A percentile compares a stretch with the other conserved stretches of the same genome.
Evolutionary conservation across 805 yeast species (phyloP).

Genomic region (Ogataea ramenticola): DNA sequence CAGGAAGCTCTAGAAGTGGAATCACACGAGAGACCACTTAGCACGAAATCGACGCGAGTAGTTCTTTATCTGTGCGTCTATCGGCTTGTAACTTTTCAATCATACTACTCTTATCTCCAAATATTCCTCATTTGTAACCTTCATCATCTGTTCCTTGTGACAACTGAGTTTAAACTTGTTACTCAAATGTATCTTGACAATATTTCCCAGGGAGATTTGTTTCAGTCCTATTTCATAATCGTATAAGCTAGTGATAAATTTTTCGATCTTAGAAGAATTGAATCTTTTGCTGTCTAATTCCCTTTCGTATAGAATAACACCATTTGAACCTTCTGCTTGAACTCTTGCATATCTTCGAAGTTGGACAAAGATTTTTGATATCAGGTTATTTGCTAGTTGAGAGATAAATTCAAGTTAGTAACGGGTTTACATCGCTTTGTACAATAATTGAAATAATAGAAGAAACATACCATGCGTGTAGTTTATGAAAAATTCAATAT

Average conservation of each 20-base stretch:
- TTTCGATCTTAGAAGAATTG: slow-evolving; percentile 15
- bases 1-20: too few species aligned
- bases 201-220: not conserved
- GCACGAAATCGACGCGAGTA: too few species aligned
- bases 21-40: too few species aligned
- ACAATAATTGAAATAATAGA: too few species aligned
- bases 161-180: not conserved
- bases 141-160: not conserved
- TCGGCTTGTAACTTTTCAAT: not conserved
- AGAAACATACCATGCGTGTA: slow-evolving; percentile 16
- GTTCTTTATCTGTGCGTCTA: not conserved
- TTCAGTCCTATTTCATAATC: slow-evolving; percentile 15
- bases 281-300: slow-evolving; percentile 4
- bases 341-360: slow-evolving; percentile 20
- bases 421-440: too few species aligned
- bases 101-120: not conserved
- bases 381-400: not conserved
- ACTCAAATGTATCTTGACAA: too few species aligned
- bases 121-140: not conserved
- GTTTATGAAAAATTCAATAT: slow-evolving; percentile 16
- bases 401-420: not conserved
- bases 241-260: slow-evolving; percentile 12
- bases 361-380: slow-evolving; percentile 1
- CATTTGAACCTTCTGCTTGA: too few species aligned
- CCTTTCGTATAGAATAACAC: slow-evolving; percentile 12